Evolutionary conservation across 140 eudicot genomes (phyloP).

Genomic region (Cichorium intybus): DNA sequence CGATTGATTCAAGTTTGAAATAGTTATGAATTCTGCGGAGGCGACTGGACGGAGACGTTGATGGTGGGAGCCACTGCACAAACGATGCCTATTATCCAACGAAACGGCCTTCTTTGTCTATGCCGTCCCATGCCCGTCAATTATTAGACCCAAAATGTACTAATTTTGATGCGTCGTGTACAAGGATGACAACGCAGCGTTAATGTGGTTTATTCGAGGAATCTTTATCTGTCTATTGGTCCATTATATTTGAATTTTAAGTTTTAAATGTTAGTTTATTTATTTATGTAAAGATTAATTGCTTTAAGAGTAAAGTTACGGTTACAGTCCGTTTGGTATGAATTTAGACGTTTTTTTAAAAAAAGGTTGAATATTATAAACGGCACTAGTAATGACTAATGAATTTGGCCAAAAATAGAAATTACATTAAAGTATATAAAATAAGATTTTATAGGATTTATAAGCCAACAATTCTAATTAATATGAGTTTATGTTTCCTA

Average conservation of each 20-base stretch:
- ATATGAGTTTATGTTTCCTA: too few species aligned
- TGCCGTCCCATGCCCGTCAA: neutral
- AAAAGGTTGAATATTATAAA: too few species aligned
- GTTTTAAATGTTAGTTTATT: neutral
- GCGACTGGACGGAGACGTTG: constrained; percentile 22
- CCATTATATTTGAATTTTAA: neutral
- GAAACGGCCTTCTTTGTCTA: constrained; percentile 12
- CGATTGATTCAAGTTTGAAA: neutral
- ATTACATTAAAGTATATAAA: too few species aligned
- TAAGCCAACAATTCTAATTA: too few species aligned
- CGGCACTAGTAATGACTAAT: too few species aligned
- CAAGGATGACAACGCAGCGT: constrained; percentile 25
- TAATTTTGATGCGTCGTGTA: constrained; percentile 23
- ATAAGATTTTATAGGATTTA: too few species aligned
- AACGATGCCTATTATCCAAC: neutral
- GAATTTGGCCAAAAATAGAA: too few species aligned
- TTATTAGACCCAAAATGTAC: constrained; percentile 1
- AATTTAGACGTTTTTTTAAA: too few species aligned
- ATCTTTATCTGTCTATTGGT: neutral
- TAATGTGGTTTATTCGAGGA: constrained; percentile 19
- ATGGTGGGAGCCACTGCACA: constrained; percentile 8
- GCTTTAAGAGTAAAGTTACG: too few species aligned
- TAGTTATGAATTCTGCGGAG: neutral
- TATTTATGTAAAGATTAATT: too few species aligned
- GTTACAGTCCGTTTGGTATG: too few species aligned